Base-by-base conservation (phyloP, 106 monocot species). In the Gastrodia elata region DNA sequence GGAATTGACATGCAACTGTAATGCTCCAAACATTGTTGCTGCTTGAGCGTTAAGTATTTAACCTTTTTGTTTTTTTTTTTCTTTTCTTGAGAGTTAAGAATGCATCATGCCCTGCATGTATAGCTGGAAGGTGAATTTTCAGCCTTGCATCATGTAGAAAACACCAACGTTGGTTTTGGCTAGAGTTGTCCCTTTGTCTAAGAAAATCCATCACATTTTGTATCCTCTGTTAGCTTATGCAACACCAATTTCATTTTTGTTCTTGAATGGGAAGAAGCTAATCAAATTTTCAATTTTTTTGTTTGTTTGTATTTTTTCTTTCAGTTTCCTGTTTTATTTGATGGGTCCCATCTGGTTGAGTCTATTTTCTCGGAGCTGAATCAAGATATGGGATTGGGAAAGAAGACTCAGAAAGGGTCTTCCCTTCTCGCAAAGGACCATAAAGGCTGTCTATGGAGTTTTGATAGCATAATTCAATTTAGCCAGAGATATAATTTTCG, bases 381-480 rank as follows among this genome's bases (percentile, higher is more conserved):
- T 22, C 55, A 37, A 15, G 30, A 65, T 32, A 61, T 41, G 16
- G 30, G 38, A 8, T 87, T 87, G 91, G 82, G 75, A 20, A 91
- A 80, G 71, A 83, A 73, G 74, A 39, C 52, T 15, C 43, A 52
- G 39, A 86, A 68, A 46, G 55, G 41, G 44, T 8, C 34, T 80
- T 34, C 67, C 24, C 26, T 28, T 71, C 27, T 75, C 36, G 40
- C 75, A 36, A 84, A 80, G 65, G 72, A 73, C 22, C 77, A 73
- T 70, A 74, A 59, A 39, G 85, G 94, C 33, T 95, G 91, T 64
- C 75, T 95, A 80, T 81, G 82, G 75, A 78, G 85, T 67, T 77
- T 96, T 2, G 80, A 86, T 56, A 78, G 73, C 73, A 76, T 96
- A 37, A 80, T 92, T 73, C 82, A 90, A 41, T 90, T 88, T 73